These are phyloP conservation scores for Xylariaceae sp. DNA, from an alignment of 2,329 filamentous ascomycete species.

Conservation along the genomic window DNA sequence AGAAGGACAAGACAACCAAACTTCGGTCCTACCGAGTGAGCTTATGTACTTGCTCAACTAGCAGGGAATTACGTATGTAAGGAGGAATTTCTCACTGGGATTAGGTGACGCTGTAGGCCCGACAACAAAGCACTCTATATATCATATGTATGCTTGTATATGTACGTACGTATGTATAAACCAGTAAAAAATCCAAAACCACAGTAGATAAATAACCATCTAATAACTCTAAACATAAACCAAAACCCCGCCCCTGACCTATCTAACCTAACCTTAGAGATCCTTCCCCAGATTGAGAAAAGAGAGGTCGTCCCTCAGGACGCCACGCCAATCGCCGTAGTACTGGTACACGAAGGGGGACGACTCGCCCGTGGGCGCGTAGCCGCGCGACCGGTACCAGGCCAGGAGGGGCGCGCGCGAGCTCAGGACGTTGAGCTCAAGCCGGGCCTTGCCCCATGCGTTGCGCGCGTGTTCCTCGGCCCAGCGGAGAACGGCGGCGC, in stretches of 20 bases:
- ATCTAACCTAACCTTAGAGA: constrained; percentile 9
- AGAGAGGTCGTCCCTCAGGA: constrained; percentile 38
- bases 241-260: neutral
- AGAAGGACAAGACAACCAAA: no score
- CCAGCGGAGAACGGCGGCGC: constrained; percentile 34
- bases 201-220: no score
- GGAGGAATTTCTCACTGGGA: no score
- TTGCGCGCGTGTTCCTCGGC: constrained; percentile 36
- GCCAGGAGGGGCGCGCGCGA: constrained; percentile 38
- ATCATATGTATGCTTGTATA: no score
- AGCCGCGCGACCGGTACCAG: constrained; percentile 43
- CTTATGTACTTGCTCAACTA: no score
- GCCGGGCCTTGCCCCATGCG: constrained; percentile 28
- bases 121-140: no score
- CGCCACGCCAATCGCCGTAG: constrained; percentile 30
- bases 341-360: constrained; percentile 38
- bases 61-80: no score
- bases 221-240: neutral
- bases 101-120: no score
- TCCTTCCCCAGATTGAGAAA: constrained; percentile 38
- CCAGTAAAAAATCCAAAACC: no score
- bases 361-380: constrained; percentile 34
- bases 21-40: no score
- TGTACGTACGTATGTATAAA: no score
- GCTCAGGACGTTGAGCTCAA: constrained; percentile 44